Base-by-base conservation (phyloP, 2,329 filamentous ascomycete species). In the Lecanicillium sp. region DNA sequence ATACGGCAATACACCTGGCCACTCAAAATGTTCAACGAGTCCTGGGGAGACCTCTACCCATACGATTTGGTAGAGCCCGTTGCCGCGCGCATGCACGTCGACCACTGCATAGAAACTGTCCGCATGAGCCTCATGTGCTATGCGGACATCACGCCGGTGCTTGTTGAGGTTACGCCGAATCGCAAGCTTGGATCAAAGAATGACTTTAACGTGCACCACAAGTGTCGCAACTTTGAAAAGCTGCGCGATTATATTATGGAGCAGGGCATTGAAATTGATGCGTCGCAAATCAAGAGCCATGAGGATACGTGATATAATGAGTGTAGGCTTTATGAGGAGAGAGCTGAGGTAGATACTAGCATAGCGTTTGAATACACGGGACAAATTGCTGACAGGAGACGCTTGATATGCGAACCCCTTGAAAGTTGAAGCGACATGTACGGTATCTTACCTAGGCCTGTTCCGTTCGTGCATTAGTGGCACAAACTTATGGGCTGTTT, bases 121-220 rank as follows among this genome's bases (percentile, higher is more conserved):
- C 34, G 42, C n/a, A 34, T 44, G 13, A 18, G 35, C 13, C 31
- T 44, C 6, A 44, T 44, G 42, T 44, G 42, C 27, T 41, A 29
- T n/a, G 38, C 30, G 12, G 42, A 44, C 17, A 38, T 44, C 13
- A 44, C 42, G 5, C 42, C 42, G 1, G 19, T 44, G 16, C 20
- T 34, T 18, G 15, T 33, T 25, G 22, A 25, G 22, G 11, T 25
- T 25, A 25, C 22, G 11, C 22, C 22, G 11, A 25, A 25, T 11
- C 6, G 22, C 6, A 25, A 25, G 22, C 7, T 11, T 6, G 29
- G 25, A 12, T 35, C 27, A 18, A 27, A 18, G 17, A 33, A 27
- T 7, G 38, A 35, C 17, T 35, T 35, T 13, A 31, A 40, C 13
- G 32, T 40, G 38, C 38, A 35, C 19, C 38, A 28, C 38, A 36